phyloP scores from a whole-genome alignment of 31 red algal species.

The Odonthalia washingtoniensis region DNA sequence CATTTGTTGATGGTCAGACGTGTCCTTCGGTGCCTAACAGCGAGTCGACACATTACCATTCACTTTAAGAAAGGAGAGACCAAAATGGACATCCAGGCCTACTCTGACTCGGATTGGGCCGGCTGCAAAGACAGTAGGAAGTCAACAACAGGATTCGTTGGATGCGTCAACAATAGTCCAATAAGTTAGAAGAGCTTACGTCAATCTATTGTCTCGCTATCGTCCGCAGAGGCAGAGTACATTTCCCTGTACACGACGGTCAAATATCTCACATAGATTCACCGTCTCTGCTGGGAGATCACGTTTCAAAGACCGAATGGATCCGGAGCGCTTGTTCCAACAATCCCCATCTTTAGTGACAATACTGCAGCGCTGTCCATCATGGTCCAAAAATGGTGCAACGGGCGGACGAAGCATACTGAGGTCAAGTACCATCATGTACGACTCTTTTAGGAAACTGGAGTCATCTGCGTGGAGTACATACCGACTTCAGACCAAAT shows the following conservation, averaged over 20 bases:
- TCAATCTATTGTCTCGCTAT: slow-evolving; percentile 30
- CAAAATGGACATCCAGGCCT: not conserved
- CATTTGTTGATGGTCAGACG: not conserved
- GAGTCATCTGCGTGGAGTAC: not conserved
- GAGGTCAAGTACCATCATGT: not conserved
- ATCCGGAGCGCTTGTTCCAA: not conserved
- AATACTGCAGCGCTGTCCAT: not conserved
- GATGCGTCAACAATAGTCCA: slow-evolving; percentile 18
- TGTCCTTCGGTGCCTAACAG: not conserved
- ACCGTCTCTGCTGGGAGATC: slow-evolving; percentile 1
- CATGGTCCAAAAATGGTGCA: not conserved
- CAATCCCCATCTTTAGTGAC: not conserved
- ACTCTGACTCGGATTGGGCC: slow-evolving; percentile 21
- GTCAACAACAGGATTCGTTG: slow-evolving; percentile 39
- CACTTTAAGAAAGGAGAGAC: not conserved
- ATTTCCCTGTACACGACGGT: slow-evolving; percentile 12
- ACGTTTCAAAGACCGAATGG: not conserved
- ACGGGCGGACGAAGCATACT: not conserved
- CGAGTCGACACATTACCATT: not conserved
- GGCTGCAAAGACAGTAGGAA: not conserved
- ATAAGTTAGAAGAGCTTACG: slow-evolving; percentile 21
- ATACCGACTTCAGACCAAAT: not conserved
- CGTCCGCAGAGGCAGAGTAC: slow-evolving; percentile 54
- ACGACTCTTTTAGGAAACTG: not conserved
- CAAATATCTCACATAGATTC: slow-evolving; percentile 22